Conservation (phyloP, 169 alveolate genomes). For the Perkinsus olseni region DNA sequence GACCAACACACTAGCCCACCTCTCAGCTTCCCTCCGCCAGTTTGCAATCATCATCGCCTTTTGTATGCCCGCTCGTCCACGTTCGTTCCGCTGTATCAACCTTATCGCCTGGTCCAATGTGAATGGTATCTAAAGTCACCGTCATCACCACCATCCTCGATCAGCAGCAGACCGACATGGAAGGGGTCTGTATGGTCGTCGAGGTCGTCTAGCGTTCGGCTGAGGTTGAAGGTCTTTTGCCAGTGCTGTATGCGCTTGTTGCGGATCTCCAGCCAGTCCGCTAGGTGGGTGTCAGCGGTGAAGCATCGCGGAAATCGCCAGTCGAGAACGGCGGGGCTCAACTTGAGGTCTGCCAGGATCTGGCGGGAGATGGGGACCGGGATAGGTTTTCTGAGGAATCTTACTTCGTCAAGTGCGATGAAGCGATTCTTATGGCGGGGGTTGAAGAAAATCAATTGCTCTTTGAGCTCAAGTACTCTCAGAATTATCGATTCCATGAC, state of each 20-base stretch:
- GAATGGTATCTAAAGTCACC: slow-evolving; percentile 18
- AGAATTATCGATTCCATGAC: slow-evolving; percentile 63
- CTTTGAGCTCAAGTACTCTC: slow-evolving; percentile 64
- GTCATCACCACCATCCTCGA: no score
- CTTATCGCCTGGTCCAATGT: slow-evolving; percentile 45
- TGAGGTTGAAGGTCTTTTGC: slow-evolving; percentile 48
- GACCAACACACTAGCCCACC: no score
- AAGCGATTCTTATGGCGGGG: slow-evolving; percentile 65
- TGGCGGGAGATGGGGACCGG: background rate
- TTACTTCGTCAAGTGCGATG: slow-evolving; percentile 61
- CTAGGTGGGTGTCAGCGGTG: slow-evolving; percentile 63
- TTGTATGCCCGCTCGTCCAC: slow-evolving; percentile 62
- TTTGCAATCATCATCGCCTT: slow-evolving; percentile 43
- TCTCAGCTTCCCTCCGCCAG: slow-evolving; percentile 34
- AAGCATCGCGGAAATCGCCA: slow-evolving; percentile 74
- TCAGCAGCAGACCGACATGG: no score
- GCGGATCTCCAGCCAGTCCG: slow-evolving; percentile 54
- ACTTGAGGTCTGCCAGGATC: slow-evolving; percentile 64
- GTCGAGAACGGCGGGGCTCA: slow-evolving; percentile 64
- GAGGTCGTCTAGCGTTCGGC: slow-evolving; percentile 51
- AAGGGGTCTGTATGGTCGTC: slow-evolving; percentile 43
- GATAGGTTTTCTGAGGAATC: background rate
- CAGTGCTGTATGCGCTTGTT: slow-evolving; percentile 37
- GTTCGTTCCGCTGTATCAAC: slow-evolving; percentile 56
- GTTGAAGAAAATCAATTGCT: slow-evolving; percentile 47